Conservation (phyloP, 805 yeast species). For the Cyberlindnera mrakii region DNA sequence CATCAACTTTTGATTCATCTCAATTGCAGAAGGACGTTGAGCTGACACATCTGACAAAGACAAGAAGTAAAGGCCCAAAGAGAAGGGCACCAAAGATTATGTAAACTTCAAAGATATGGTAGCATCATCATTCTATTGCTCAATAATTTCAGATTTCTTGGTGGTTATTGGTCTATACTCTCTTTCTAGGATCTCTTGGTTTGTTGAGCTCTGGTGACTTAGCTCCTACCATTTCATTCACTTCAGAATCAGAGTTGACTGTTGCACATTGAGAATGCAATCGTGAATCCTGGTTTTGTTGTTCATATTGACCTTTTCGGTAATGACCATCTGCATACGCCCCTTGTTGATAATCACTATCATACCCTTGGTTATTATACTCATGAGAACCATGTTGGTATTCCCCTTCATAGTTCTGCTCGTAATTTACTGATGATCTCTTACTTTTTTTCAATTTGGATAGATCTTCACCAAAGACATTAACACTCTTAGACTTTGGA, state of each 20-base stretch:
- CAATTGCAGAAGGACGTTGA: neutral
- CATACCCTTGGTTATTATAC: no score
- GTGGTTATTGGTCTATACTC: neutral
- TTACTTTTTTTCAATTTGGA: conserved; percentile 5
- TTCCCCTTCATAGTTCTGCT: no score
- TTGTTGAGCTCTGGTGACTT: no score
- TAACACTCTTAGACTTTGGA: neutral
- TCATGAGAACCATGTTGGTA: no score
- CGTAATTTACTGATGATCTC: neutral
- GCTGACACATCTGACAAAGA: conserved; percentile 26
- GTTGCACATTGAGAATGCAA: neutral
- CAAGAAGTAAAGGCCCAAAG: conserved; percentile 31
- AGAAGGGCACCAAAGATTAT: conserved; percentile 27
- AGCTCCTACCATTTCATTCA: no score
- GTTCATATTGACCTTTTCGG: conserved; percentile 1
- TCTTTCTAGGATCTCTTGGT: neutral
- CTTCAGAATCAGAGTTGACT: no score
- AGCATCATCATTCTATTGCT: neutral
- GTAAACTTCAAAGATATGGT: neutral
- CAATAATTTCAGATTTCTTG: no score
- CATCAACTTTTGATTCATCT: conserved; percentile 19
- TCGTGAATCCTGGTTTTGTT: conserved; percentile 2
- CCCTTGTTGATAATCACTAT: no score
- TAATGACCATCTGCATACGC: neutral
- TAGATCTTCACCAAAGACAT: conserved; percentile 1